Evolutionary conservation across 1,139 yeast species (phyloP), one percentile per base, ranked within the genome.

Genomic region (Sugiyamaella pinicola): DNA sequence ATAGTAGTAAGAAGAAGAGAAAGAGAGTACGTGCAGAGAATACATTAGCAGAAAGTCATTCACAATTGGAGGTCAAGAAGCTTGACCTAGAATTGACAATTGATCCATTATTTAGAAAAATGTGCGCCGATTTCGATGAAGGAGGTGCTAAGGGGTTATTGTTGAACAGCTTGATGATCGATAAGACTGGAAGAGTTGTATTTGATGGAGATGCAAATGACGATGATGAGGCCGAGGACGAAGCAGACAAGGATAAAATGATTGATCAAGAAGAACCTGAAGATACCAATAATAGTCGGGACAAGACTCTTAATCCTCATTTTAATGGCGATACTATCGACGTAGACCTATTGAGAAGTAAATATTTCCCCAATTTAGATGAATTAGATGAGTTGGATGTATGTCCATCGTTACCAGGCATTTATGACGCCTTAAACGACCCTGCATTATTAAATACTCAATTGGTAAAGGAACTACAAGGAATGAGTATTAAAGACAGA

Each of bases 91-190:
- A 87, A 61, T 72, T 87, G 26, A 79, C 85, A 7, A 85, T 89
- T 48, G 97, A 91, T 69, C 97, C 97, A 0, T 74, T 91, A 49
- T 89, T 91, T 70, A 85, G 88, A 58, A 89, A 89, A 64, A 91
- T 95, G 48, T 76, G 91, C 47, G 88, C 96, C 0, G 96, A 90
- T 57, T 91, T 90, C 64, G 97, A 91, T 68, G 96, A 91, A 71
- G 96, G 97, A 34, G 97, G 98, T 4, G 91, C 97, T 8, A 88
- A 85, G 63, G 87, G 96, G 51, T 73, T 91, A 53, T 72, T 91
- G 48, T 71, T 89, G 62, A 90, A 89, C 61, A 82, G 91, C 1
- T 75, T 91, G 52, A 74, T 74, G 51, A 77, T 84, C 17, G 87
- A 84, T 60, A 58, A 69, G 3, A 66, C 74, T 0, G 88, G 90